Base-by-base conservation (phyloP, 2,329 filamentous ascomycete genomes). In the Lasiodiplodia sp. region DNA sequence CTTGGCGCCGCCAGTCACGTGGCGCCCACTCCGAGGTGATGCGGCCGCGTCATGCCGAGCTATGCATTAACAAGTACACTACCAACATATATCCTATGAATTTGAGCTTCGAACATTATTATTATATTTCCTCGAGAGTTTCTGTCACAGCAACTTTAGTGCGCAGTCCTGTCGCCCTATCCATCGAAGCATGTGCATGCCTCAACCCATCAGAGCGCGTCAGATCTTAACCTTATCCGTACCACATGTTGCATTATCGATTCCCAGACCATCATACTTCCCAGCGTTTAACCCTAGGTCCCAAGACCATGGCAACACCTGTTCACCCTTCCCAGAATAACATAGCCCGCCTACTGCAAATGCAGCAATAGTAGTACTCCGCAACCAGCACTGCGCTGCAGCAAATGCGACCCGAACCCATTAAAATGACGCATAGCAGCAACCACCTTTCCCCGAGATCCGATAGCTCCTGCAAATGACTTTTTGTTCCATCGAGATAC, bases 321-420 rank as follows among this genome's bases (percentile, higher is more conserved):
- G 23, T 38, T 25, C 7, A 14, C 28, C 44, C 7, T 14, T 52
- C 28, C 44, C n/a, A 52, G 34, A 31, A 28, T 31, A 52, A 52
- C 38, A 21, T 21, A 21, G 4, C 12, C 60, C 21, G 16, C 28
- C 47, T 38, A 5, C 3, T n/a, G 44, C 18, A 52, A 52, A 23
- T 25, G 25, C 60, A 53, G 40, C 60, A 34, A 64, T 25, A 31
- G 51, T 64, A 64, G 51, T 64, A 64, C 60, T 64, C 60, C 60
- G 23, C n/a, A 38, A 38, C 47, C 60, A 2, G 28, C 47, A 25
- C 44, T 10, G 44, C 60, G 47, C 31, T 52, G 28, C 31, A 64
- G 28, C 60, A 25, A 6, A 25, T 64, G 60, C 47, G n/a, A 52
- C 11, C 44, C 44, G 28, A 64, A 64, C 28, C 44, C 60, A 64